phyloP scores from a whole-genome alignment of 129 eudicot species.

The Pulicaria dysenterica region DNA sequence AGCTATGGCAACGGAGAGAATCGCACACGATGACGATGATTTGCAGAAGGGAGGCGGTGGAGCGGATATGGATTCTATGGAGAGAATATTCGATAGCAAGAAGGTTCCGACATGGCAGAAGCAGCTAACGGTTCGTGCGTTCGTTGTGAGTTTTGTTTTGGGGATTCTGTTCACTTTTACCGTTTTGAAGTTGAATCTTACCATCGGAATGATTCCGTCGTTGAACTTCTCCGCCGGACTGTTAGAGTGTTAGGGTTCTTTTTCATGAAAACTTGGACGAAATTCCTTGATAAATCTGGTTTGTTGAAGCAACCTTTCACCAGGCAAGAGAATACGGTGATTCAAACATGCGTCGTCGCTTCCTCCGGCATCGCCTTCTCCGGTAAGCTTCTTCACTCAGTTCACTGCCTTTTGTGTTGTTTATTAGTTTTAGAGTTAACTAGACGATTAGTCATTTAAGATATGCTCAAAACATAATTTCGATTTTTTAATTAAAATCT shows the following conservation, averaged over 20 bases:
- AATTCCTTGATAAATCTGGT: slow-evolving; percentile 37
- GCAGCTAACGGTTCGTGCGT: slow-evolving; percentile 60
- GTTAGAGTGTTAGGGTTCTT: slow-evolving; percentile 66
- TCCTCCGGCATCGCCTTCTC: slow-evolving; percentile 45
- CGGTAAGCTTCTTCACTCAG: slow-evolving; percentile 20
- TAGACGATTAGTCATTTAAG: no score
- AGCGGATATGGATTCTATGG: slow-evolving; percentile 36
- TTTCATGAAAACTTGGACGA: slow-evolving; percentile 53
- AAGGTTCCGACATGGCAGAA: slow-evolving; percentile 58
- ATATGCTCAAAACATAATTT: no score
- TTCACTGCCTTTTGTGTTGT: no score
- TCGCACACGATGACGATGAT: not conserved
- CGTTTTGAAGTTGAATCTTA: slow-evolving; percentile 68
- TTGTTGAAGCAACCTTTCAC: slow-evolving; percentile 46
- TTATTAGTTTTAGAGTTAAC: no score
- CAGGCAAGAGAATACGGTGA: slow-evolving; percentile 51
- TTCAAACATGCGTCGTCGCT: slow-evolving; percentile 56
- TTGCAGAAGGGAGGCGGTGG: not conserved
- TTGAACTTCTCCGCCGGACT: slow-evolving; percentile 66
- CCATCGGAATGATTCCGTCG: slow-evolving; percentile 70
- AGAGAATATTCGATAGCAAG: slow-evolving; percentile 44
- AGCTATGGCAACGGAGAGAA: slow-evolving; percentile 15
- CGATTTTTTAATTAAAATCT: no score
- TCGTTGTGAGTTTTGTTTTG: slow-evolving; percentile 55
- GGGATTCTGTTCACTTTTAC: slow-evolving; percentile 54